These are phyloP conservation scores for Stenocarpella maydis DNA, from an alignment of 2,329 filamentous ascomycete genomes.

Conservation along the genomic window DNA sequence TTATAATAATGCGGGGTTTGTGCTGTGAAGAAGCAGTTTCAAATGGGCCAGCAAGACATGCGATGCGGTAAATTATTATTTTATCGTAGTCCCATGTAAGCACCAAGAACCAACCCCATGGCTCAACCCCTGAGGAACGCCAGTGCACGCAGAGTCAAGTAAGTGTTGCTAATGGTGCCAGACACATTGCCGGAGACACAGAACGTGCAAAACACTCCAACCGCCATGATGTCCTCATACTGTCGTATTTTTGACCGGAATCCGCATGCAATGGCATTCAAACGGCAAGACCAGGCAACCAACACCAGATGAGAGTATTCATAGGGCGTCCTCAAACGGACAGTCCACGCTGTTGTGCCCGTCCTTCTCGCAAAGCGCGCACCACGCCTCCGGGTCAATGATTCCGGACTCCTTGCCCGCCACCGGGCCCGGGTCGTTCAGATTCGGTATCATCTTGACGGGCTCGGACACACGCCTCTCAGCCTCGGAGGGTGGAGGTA, in stretches of 20 bases:
- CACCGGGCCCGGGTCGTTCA: conserved; percentile 72
- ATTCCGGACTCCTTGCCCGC: conserved; percentile 81
- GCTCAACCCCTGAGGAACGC: neutral
- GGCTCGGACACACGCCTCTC: conserved; percentile 47
- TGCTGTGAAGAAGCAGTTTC: neutral
- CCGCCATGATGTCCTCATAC: conserved; percentile 10
- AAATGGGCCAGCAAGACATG: neutral
- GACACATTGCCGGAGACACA: neutral
- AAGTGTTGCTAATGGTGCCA: conserved; percentile 1
- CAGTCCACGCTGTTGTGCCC: conserved; percentile 97
- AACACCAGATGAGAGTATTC: neutral
- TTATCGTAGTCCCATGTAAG: conserved; percentile 7
- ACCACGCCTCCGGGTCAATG: conserved; percentile 91
- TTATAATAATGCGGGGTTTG: no score
- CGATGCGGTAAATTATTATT: conserved; percentile 4
- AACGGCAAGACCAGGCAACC: neutral
- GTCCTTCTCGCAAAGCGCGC: conserved; percentile 93
- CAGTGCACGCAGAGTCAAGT: neutral
- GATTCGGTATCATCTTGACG: conserved; percentile 64
- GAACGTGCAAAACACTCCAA: neutral
- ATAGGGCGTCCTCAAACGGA: conserved; percentile 85
- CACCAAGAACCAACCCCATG: neutral
- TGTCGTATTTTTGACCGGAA: neutral
- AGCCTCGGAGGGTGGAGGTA: conserved; percentile 49
- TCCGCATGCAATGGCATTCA: neutral